Evolutionary conservation across 2,329 filamentous ascomycete genomes (phyloP).

Genomic region (Seiridium unicorne): DNA sequence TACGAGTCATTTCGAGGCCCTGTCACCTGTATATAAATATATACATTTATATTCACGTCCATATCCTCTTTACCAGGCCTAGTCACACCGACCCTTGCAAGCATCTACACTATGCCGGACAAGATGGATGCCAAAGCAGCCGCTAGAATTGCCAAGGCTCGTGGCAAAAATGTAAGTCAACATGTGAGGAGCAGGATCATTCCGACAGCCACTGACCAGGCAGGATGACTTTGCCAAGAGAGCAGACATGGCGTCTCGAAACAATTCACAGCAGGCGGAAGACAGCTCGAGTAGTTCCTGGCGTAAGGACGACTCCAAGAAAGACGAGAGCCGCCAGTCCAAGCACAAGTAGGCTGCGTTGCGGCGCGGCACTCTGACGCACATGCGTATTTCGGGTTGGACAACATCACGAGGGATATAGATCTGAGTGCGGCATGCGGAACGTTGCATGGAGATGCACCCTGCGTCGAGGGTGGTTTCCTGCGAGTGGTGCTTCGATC

Average conservation of each 20-base stretch:
- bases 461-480: too few relatives aligned
- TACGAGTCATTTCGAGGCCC: too few relatives aligned
- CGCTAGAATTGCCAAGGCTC: conserved; percentile 38
- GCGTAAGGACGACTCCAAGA: neutral
- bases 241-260: neutral
- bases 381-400: too few relatives aligned
- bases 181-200: neutral
- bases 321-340: neutral
- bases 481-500: too few relatives aligned
- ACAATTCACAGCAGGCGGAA: neutral
- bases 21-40: too few relatives aligned
- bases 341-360: neutral
- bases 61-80: too few relatives aligned
- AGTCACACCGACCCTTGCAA: neutral
- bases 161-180: conserved; percentile 35
- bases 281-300: conserved; percentile 1
- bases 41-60: too few relatives aligned
- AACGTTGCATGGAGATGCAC: too few relatives aligned
- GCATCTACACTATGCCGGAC: neutral
- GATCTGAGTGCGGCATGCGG: too few relatives aligned
- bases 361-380: neutral
- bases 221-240: conserved; percentile 23
- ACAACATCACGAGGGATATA: too few relatives aligned
- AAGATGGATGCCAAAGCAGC: conserved; percentile 43
- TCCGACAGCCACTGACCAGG: neutral